Evolutionary conservation across 169 alveolate genomes (phyloP).

Genomic region (Plasmodium gonderi): DNA sequence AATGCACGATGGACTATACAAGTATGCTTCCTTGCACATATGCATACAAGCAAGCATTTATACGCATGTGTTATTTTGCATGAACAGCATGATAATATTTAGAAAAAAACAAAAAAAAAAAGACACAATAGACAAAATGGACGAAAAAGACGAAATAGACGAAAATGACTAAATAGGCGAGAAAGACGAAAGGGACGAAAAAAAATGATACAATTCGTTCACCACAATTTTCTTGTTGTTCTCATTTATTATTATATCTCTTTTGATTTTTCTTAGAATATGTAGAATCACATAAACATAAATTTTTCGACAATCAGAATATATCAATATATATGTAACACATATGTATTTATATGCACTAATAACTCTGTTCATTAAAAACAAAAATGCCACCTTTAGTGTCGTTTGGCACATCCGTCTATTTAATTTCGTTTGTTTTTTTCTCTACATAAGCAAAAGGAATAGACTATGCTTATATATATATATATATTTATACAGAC

Average conservation of each 20-base stretch:
- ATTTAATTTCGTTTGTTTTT: neutral
- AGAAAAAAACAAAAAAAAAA: neutral
- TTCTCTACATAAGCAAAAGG: too few species aligned
- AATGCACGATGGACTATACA: neutral
- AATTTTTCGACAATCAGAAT: neutral
- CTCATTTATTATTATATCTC: neutral
- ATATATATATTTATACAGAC: neutral
- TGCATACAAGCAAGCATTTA: neutral
- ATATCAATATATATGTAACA: neutral
- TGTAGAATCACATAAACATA: neutral
- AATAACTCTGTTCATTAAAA: neutral
- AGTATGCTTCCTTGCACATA: neutral
- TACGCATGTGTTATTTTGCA: neutral
- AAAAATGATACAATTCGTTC: neutral
- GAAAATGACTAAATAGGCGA: neutral
- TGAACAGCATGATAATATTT: neutral
- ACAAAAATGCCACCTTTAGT: neutral
- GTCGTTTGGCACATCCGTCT: neutral
- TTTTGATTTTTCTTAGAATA: neutral
- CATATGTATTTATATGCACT: neutral
- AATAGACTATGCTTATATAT: neutral
- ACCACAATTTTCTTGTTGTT: neutral
- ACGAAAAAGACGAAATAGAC: neutral
- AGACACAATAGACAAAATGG: neutral
- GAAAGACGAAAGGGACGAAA: neutral